phyloP scores from a whole-genome alignment of 2,329 filamentous ascomycete species.

The Penicillium sp. region DNA sequence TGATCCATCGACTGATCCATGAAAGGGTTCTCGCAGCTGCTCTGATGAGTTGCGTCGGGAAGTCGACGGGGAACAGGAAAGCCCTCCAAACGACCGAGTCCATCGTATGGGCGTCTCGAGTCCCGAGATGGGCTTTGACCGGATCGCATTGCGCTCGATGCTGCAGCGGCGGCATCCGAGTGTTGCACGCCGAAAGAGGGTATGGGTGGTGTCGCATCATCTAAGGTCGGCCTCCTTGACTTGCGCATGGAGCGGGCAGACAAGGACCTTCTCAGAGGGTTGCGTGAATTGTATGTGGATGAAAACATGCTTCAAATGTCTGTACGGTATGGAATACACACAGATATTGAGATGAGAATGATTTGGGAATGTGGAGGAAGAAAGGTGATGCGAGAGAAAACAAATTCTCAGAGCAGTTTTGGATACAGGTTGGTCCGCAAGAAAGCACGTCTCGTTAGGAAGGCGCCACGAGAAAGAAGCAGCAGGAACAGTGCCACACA shows the following conservation, averaged over 20 bases:
- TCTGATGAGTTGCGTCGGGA: conserved; percentile 17
- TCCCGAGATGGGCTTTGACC: conserved; percentile 29
- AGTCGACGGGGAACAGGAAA: conserved; percentile 28
- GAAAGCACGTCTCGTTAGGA: no score
- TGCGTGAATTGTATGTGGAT: conserved; percentile 27
- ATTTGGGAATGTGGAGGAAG: no score
- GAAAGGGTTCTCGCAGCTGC: conserved; percentile 12
- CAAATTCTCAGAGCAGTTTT: no score
- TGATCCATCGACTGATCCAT: conserved; percentile 3
- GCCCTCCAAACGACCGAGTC: conserved; percentile 26
- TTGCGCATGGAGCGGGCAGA: conserved; percentile 40
- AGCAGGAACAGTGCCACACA: no score
- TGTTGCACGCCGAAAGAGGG: conserved; percentile 29
- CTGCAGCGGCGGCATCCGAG: conserved; percentile 37
- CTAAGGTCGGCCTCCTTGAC: conserved; percentile 23
- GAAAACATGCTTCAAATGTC: conserved; percentile 26
- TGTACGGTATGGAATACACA: conserved; percentile 26
- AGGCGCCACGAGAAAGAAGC: no score
- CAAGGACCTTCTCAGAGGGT: conserved; percentile 37
- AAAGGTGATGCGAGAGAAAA: no score
- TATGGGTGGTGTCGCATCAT: conserved; percentile 30
- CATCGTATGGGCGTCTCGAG: conserved; percentile 29
- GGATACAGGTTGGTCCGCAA: no score
- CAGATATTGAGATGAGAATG: background rate
- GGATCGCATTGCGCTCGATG: conserved; percentile 43